Percentiles rank a stretch among this genome's conserved stretches.
These are phyloP conservation scores for Sextonia rubra DNA, from an alignment of 164 flowering plant species.

Conservation along the genomic window DNA sequence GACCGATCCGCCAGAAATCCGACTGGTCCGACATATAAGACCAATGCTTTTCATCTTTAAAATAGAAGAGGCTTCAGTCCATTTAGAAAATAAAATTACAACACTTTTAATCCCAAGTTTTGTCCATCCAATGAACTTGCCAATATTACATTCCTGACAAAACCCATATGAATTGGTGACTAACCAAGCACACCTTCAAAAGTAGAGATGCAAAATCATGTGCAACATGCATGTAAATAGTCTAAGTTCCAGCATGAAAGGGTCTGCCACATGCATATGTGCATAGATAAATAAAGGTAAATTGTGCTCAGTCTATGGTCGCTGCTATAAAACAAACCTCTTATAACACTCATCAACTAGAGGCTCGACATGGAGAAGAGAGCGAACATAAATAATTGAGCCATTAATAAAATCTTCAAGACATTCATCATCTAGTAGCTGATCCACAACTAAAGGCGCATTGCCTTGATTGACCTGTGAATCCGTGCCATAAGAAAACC, in stretches of 20 bases:
- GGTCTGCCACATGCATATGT: not conserved
- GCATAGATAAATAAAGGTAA: not conserved
- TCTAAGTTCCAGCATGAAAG: not conserved
- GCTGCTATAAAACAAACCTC: conserved; percentile 41
- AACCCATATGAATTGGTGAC: not conserved
- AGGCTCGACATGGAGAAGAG: conserved; percentile 98
- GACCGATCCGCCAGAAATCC: too few relatives aligned
- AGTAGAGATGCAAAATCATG: conserved; percentile 9
- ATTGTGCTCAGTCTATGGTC: not conserved
- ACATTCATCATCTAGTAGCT: conserved; percentile 98
- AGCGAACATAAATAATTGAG: conserved; percentile 49
- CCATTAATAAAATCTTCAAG: conserved; percentile 99
- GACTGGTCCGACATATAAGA: too few relatives aligned
- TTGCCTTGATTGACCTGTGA: conserved; percentile 92
- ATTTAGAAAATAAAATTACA: too few relatives aligned
- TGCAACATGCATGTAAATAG: not conserved
- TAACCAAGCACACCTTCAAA: not conserved
- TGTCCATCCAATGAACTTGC: too few relatives aligned
- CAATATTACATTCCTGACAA: too few relatives aligned
- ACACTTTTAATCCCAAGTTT: too few relatives aligned
- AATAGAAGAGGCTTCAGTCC: too few relatives aligned
- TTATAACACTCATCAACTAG: conserved; percentile 97
- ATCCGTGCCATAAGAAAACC: not conserved
- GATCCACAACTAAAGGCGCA: conserved; percentile 99
- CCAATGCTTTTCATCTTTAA: too few relatives aligned